Evolutionary conservation across 805 yeast genomes (phyloP).

Genomic region (Wickerhamomyces strasburgensis): DNA sequence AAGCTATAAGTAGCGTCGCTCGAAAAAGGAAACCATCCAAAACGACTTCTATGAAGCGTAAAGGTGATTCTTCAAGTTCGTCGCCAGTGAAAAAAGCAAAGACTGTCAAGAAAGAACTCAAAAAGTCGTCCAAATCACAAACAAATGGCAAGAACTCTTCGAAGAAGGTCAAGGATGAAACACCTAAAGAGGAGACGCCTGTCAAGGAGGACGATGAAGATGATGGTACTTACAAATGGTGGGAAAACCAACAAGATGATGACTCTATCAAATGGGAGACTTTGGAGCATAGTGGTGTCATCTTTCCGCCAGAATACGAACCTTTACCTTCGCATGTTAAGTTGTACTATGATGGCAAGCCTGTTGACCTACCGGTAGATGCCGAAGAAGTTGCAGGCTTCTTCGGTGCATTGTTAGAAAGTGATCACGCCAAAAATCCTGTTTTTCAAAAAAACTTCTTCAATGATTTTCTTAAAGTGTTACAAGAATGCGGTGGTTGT

Average conservation of each 20-base stretch:
- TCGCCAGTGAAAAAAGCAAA: background rate
- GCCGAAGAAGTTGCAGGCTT: slow-evolving; percentile 98
- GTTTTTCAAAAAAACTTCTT: slow-evolving; percentile 86
- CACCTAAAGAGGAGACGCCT: slow-evolving; percentile 23
- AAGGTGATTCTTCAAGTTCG: background rate
- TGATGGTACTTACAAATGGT: slow-evolving; percentile 73
- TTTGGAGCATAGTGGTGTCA: slow-evolving; percentile 82
- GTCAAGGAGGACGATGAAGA: slow-evolving; percentile 43
- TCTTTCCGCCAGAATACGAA: slow-evolving; percentile 90
- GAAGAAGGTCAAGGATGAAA: slow-evolving; percentile 3
- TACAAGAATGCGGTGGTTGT: slow-evolving; percentile 68
- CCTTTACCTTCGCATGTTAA: slow-evolving; percentile 77
- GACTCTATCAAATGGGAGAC: slow-evolving; percentile 83
- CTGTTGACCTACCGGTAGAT: slow-evolving; percentile 66
- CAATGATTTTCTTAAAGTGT: slow-evolving; percentile 63
- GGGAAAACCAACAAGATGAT: slow-evolving; percentile 70
- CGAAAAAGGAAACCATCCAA: slow-evolving; percentile 3
- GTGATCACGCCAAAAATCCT: slow-evolving; percentile 86
- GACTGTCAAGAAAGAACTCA: slow-evolving; percentile 12
- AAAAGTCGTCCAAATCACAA: slow-evolving; percentile 4
- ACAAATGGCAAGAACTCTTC: background rate
- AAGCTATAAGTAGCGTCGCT: slow-evolving; percentile 7
- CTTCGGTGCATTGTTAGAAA: slow-evolving; percentile 80
- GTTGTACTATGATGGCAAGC: slow-evolving; percentile 68
- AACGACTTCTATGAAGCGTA: slow-evolving; percentile 4